Evolutionary conservation across 192 early-diverging fungal genomes (phyloP).

Genomic region (Gigaspora rosea): DNA sequence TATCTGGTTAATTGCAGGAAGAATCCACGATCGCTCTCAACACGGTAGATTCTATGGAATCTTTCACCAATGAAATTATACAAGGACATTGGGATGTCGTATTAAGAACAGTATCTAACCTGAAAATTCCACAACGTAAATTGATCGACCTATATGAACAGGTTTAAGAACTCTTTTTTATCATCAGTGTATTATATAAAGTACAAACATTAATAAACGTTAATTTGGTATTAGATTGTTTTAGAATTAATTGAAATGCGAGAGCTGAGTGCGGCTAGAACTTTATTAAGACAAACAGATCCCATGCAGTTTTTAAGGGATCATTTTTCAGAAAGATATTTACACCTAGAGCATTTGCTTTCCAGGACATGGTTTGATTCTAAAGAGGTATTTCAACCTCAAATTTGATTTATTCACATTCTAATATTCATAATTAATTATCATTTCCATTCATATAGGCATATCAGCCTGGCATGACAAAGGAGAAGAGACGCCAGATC

Average conservation of each 20-base stretch:
- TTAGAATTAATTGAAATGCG: constrained; percentile 84
- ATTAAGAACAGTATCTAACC: constrained; percentile 65
- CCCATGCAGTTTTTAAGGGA: constrained; percentile 84
- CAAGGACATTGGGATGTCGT: constrained; percentile 89
- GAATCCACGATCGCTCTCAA: constrained; percentile 81
- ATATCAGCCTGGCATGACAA: constrained; percentile 63
- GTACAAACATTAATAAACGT: background rate
- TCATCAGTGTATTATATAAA: background rate
- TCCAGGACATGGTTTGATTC: constrained; percentile 70
- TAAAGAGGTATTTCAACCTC: constrained; percentile 51
- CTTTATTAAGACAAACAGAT: constrained; percentile 85
- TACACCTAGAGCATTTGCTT: constrained; percentile 79
- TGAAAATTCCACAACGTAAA: constrained; percentile 67
- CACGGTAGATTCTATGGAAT: constrained; percentile 79
- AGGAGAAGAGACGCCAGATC: constrained; percentile 69
- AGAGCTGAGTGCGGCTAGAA: constrained; percentile 82
- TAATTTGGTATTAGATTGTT: constrained; percentile 60
- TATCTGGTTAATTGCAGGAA: constrained; percentile 47
- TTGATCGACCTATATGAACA: constrained; percentile 90
- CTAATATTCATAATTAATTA: background rate
- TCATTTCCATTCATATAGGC: constrained; percentile 42
- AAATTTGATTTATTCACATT: background rate
- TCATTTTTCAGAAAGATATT: constrained; percentile 76
- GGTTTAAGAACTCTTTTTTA: constrained; percentile 38
- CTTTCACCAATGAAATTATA: constrained; percentile 72